Evolutionary conservation across 176 grass and related monocot species (phyloP), one percentile per base, ranked within the genome.

Genomic region (Oryza meyeriana): DNA sequence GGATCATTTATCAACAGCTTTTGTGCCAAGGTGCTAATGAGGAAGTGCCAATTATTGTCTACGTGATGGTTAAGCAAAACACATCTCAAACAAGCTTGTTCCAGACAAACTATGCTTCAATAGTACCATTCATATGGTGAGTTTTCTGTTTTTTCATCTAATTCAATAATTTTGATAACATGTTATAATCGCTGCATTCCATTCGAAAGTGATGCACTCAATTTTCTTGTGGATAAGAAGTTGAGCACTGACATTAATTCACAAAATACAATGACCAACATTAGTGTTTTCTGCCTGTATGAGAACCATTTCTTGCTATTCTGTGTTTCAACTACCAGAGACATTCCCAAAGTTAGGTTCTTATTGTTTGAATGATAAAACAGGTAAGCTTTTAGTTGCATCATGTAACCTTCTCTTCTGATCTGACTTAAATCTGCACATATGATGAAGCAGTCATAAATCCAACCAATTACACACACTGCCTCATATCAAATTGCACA

Each of bases 291-390:
- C 8, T 61, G 6, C 40, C 22, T 31, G 13, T 38, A 35, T 58
- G 62, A 61, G 78, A 76, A 82, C 71, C 7, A 25, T 10, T 78
- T 73, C 10, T 62, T 72, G 11, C 25, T 50, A 2, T 64, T 77
- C 12, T 9, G 12, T 16, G 32, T 67, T 18, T 30, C 6, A 76
- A 69, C 3, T 34, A 24, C 32, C n/a, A 6, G 20, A 76, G 42
- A 12, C 1, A 31, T 65, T 25, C 57, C 18, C 14, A 50, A 57
- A 61, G 34, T 58, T 42, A 47, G 18, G 63, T 64, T 67, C 5
- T 81, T 87, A 69, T 82, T 29, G 1, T 71, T 20, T 82, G 10
- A 18, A 87, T 39, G 41, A 63, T 4, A 25, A 3, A 70, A 58
- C 14, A 39, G 32, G 6, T 20, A 41, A 42, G 35, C 45, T 69